Evolutionary conservation across 2,329 filamentous ascomycete genomes (phyloP), one percentile per base, ranked within the genome.

Genomic region (Coniochaeta prunicola): DNA sequence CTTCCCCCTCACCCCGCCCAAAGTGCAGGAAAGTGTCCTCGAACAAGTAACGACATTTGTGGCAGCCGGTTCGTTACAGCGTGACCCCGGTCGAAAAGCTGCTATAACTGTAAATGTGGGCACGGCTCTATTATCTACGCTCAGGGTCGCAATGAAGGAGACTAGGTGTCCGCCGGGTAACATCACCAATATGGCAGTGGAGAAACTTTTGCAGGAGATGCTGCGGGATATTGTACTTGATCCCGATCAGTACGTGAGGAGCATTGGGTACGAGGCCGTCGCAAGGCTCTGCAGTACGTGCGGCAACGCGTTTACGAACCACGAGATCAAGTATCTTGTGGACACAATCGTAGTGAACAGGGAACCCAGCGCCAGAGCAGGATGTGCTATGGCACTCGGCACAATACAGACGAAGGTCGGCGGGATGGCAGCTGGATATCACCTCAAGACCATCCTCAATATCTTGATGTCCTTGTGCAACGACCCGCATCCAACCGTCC

Each of bases 381-480:
- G 94, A 12, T 99, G 93, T 73, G 94, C 96, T 17, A 91, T 96
- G 78, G 92, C 94, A 13, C 77, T 99, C 31, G 94, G 94, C 9
- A 90, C 89, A 59, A 97, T 99, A 57, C 92, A 99, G 74, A 90
- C 91, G 19, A 92, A 96, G 71, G 90, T 99, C 34, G 96, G 94
- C 59, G 93, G 94, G 59, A 97, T 99, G 92, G 94, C 94, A 57
- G 94, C 94, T 58, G 92, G 92, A 3, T 92, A 94, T 66, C 94
- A 99, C 70, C 80, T 99, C 56, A 97, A 97, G 76, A 97, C 92
- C 1, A 97, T 99, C 56, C 83, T 97, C n/a, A 90, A 93, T 19
- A 96, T 99, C 40, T 77, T 99, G n/a, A 96, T 97, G 89, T 97
- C 94, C 8, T 81, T 99, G 10, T 93, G 92, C 71, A 96, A 92